phyloP scores from a whole-genome alignment of 2,329 filamentous ascomycete genomes.

The Hymenoscyphus albidus region DNA sequence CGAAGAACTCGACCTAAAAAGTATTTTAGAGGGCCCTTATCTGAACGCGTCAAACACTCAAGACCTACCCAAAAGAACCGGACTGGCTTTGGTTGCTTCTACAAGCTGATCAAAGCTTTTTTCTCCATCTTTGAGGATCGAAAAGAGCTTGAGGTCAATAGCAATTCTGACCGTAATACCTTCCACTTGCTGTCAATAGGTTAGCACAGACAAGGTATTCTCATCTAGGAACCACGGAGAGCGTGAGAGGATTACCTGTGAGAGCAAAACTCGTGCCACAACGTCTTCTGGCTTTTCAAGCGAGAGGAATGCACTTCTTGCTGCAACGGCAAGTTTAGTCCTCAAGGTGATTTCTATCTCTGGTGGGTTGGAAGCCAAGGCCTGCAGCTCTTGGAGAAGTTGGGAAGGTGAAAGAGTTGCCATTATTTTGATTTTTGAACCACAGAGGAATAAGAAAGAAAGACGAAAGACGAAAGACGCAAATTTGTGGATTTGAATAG shows the following conservation, averaged over 20 bases:
- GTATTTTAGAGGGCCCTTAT: no score
- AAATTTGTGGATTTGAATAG: not conserved
- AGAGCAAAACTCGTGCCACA: slow-evolving; percentile 6
- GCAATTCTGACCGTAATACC: slow-evolving; percentile 8
- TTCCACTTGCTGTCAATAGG: slow-evolving; percentile 2
- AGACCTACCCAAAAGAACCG: not conserved
- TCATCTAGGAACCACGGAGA: not conserved
- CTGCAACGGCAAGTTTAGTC: slow-evolving; percentile 3
- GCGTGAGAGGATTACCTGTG: not conserved
- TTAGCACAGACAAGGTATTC: not conserved
- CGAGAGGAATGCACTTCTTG: not conserved
- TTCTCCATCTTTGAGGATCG: not conserved
- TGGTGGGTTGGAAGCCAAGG: not conserved
- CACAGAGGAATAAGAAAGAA: not conserved
- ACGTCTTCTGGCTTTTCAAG: slow-evolving; percentile 10
- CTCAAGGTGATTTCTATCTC: not conserved
- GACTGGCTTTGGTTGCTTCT: slow-evolving; percentile 1
- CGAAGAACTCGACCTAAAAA: no score
- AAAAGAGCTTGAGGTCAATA: slow-evolving; percentile 7
- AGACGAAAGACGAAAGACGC: not conserved
- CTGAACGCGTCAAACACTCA: no score
- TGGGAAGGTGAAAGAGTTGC: slow-evolving; percentile 1
- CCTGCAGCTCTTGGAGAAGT: slow-evolving; percentile 3
- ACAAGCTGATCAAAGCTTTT: not conserved
- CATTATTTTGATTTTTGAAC: not conserved